Percentiles rank a stretch among this genome's conserved stretches.
Evolutionary conservation across 805 yeast genomes (phyloP).

Genomic region (Debaryomyces maramus): DNA sequence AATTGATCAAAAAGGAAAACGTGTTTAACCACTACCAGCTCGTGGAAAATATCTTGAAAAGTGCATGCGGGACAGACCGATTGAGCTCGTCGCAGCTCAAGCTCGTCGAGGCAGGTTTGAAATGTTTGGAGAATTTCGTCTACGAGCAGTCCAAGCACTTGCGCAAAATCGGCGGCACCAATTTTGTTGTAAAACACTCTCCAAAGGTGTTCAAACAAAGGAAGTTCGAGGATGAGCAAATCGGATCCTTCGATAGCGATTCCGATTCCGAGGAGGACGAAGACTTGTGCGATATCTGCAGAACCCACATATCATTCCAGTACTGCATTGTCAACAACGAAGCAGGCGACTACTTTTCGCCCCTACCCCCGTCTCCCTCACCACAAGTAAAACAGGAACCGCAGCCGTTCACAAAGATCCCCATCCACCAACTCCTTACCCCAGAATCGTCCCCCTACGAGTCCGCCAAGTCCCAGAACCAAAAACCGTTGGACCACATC

Average conservation of each 20-base stretch:
- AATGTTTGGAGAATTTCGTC: constrained; percentile 27
- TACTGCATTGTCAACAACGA: constrained; percentile 42
- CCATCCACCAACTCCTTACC: constrained; percentile 31
- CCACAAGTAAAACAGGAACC: constrained; percentile 1
- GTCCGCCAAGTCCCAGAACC: background rate
- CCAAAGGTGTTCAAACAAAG: constrained; percentile 15
- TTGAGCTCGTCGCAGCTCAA: constrained; percentile 10
- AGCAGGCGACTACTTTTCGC: constrained; percentile 9
- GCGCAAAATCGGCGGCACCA: constrained; percentile 15
- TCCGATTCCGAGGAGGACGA: constrained; percentile 41
- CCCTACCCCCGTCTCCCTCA: constrained; percentile 3
- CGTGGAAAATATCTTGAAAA: constrained; percentile 45
- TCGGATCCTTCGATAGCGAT: constrained; percentile 16
- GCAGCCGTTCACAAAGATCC: constrained; percentile 5
- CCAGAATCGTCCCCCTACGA: constrained; percentile 40
- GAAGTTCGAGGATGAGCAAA: constrained; percentile 19
- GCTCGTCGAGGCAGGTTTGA: constrained; percentile 27
- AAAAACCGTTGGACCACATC: background rate
- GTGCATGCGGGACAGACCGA: constrained; percentile 20
- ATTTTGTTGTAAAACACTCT: constrained; percentile 10
- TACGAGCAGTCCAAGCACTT: constrained; percentile 19
- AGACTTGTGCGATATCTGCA: constrained; percentile 48
- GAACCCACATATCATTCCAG: constrained; percentile 47
- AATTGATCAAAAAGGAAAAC: constrained; percentile 42
- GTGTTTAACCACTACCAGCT: constrained; percentile 55